phyloP scores from a whole-genome alignment of 768 basidiomycete species.

The Tylopilus subfusipes region DNA sequence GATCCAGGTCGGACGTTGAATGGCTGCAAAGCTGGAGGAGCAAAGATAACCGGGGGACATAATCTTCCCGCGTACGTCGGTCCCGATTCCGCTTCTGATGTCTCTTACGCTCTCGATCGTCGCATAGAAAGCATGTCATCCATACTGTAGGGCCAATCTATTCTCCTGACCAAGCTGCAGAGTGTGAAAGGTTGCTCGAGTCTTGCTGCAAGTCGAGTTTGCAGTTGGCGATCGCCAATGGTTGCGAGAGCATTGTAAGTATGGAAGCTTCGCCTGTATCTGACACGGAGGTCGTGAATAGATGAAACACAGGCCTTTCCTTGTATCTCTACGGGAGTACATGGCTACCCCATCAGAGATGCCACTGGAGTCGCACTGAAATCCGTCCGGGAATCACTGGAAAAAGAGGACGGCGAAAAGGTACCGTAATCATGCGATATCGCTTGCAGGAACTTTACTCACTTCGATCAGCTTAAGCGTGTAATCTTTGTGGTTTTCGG shows the following conservation, averaged over 20 bases:
- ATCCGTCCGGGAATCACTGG: constrained; percentile 53
- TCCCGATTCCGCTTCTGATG: background rate
- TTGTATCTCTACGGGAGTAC: constrained; percentile 75
- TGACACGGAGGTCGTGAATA: background rate
- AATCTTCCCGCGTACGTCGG: constrained; percentile 68
- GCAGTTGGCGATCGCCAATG: constrained; percentile 55
- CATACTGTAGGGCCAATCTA: constrained; percentile 80
- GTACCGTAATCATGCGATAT: constrained; percentile 22
- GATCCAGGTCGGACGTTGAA: constrained; percentile 65
- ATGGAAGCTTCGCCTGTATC: background rate
- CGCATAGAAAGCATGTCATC: constrained; percentile 61
- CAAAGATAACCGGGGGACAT: constrained; percentile 79
- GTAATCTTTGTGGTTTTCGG: constrained; percentile 74
- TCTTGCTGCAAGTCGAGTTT: constrained; percentile 70
- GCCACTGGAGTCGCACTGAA: constrained; percentile 71
- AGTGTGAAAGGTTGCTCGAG: constrained; percentile 50
- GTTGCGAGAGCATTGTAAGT: constrained; percentile 60
- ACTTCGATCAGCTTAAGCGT: constrained; percentile 50
- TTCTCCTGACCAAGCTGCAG: constrained; percentile 36
- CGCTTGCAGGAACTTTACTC: background rate
- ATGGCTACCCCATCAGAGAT: constrained; percentile 70
- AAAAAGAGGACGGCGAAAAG: constrained; percentile 46
- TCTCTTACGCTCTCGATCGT: background rate
- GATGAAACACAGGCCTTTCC: constrained; percentile 61
- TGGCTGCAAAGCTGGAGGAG: constrained; percentile 67